Percentiles rank a stretch among this genome's conserved stretches.
Evolutionary conservation across 345 rosid species (phyloP).

Genomic region (Citrus maxima): DNA sequence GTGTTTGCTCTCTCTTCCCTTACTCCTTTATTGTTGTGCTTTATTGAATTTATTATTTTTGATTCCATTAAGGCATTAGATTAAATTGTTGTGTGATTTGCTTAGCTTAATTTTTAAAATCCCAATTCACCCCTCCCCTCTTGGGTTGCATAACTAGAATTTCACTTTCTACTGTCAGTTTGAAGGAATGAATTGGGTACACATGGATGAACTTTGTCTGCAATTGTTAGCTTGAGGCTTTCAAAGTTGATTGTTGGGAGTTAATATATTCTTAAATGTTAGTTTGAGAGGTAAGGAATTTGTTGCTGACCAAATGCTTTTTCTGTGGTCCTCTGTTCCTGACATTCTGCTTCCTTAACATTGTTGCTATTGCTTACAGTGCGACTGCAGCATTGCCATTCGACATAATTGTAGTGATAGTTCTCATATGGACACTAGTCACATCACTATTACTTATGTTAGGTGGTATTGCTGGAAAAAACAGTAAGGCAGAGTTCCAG

Average conservation of each 20-base stretch:
- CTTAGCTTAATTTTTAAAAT: too few species aligned
- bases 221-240: not conserved
- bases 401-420: conserved; percentile 48
- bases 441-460: conserved; percentile 44
- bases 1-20: too few species aligned
- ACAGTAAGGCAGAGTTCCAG: conserved; percentile 52
- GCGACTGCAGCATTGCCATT: conserved; percentile 57
- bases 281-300: conserved; percentile 40
- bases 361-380: conserved; percentile 42
- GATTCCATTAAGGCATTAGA: too few species aligned
- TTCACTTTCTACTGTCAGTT: conserved; percentile 51
- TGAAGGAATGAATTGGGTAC: conserved; percentile 52
- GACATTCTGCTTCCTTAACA: conserved; percentile 49
- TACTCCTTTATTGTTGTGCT: too few species aligned
- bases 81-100: too few species aligned
- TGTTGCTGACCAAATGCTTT: conserved; percentile 40
- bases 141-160: too few species aligned
- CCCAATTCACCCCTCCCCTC: too few species aligned
- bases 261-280: not conserved
- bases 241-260: not conserved
- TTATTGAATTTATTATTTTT: too few species aligned
- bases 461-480: conserved; percentile 58
- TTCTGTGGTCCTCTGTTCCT: conserved; percentile 45
- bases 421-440: conserved; percentile 50
- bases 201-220: not conserved